phyloP scores from a whole-genome alignment of 768 basidiomycete genomes.

The Auricularia sp. region DNA sequence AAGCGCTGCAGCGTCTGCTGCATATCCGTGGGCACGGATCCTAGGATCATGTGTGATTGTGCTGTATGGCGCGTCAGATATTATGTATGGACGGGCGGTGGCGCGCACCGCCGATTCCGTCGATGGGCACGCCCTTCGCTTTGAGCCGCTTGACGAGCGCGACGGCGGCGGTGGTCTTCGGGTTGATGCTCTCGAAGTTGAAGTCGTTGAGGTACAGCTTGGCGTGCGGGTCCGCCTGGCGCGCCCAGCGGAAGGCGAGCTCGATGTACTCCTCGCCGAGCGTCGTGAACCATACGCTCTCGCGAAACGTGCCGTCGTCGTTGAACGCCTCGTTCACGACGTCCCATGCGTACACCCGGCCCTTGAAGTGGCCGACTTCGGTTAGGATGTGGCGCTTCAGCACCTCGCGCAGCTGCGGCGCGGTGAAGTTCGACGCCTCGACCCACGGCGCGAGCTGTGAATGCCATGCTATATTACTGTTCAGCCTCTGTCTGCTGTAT shows the following conservation, averaged over 20 bases:
- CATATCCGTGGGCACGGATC: background rate
- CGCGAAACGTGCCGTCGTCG: constrained; percentile 8
- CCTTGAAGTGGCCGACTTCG: constrained; percentile 5
- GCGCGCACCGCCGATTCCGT: constrained; percentile 6
- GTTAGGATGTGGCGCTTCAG: constrained; percentile 7
- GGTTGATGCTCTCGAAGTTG: constrained; percentile 1
- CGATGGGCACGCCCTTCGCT: constrained; percentile 5
- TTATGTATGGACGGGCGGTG: background rate
- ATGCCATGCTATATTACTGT: background rate
- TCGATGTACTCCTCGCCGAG: constrained; percentile 8
- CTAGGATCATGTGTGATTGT: constrained; percentile 2
- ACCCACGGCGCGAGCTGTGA: constrained; percentile 5
- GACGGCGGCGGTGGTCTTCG: constrained; percentile 5
- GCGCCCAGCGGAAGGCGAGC: constrained; percentile 5
- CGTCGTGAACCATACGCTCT: constrained; percentile 6
- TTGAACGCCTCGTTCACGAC: constrained; percentile 10
- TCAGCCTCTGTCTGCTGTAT: too few species aligned
- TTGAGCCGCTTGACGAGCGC: constrained; percentile 5
- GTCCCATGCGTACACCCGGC: constrained; percentile 7
- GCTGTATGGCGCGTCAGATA: background rate
- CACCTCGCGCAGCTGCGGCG: constrained; percentile 1
- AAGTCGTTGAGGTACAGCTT: constrained; percentile 2
- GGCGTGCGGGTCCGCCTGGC: constrained; percentile 5
- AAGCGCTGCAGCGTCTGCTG: constrained; percentile 1
- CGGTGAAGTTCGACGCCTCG: constrained; percentile 4